Percentiles rank a stretch among this genome's conserved stretches.
Evolutionary conservation across 2,329 filamentous ascomycete genomes (phyloP).

Genomic region (Graphiopsis chlorocephala): DNA sequence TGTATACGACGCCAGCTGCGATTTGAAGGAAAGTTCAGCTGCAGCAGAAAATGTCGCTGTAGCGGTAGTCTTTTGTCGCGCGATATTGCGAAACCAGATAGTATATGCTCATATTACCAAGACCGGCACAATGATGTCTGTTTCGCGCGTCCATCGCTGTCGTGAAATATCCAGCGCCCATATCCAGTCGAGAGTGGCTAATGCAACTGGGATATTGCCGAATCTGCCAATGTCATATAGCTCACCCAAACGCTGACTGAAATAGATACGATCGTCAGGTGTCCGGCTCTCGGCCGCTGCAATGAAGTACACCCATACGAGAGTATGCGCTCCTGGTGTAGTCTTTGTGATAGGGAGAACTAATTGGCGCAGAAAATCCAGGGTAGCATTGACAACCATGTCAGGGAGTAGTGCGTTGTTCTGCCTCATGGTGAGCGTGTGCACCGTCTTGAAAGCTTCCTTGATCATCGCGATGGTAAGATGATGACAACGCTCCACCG

Average conservation of each 20-base stretch:
- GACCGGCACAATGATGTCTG: slow-evolving; percentile 10
- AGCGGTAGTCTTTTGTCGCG: neutral
- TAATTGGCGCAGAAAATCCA: slow-evolving; percentile 35
- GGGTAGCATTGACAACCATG: neutral
- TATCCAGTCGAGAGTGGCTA: slow-evolving; percentile 35
- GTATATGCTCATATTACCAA: slow-evolving; percentile 12
- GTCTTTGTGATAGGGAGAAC: slow-evolving; percentile 30
- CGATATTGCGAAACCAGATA: neutral
- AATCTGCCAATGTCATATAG: slow-evolving; percentile 38
- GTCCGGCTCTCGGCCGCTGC: slow-evolving; percentile 40
- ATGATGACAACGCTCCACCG: neutral
- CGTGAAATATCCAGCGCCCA: slow-evolving; percentile 28
- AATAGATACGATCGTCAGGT: slow-evolving; percentile 38
- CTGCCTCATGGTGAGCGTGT: neutral
- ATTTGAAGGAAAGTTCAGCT: neutral
- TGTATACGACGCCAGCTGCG: neutral
- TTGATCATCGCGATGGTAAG: slow-evolving; percentile 11
- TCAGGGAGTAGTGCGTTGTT: neutral
- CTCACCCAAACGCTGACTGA: slow-evolving; percentile 30
- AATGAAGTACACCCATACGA: slow-evolving; percentile 45
- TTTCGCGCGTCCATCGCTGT: slow-evolving; percentile 12
- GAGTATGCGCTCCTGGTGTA: slow-evolving; percentile 37
- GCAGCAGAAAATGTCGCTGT: neutral
- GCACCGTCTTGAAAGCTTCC: slow-evolving; percentile 14
- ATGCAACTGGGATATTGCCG: slow-evolving; percentile 39